These are phyloP conservation scores for Mycosphaerella arachidis DNA, from an alignment of 2,329 filamentous ascomycete species.

Conservation along the genomic window DNA sequence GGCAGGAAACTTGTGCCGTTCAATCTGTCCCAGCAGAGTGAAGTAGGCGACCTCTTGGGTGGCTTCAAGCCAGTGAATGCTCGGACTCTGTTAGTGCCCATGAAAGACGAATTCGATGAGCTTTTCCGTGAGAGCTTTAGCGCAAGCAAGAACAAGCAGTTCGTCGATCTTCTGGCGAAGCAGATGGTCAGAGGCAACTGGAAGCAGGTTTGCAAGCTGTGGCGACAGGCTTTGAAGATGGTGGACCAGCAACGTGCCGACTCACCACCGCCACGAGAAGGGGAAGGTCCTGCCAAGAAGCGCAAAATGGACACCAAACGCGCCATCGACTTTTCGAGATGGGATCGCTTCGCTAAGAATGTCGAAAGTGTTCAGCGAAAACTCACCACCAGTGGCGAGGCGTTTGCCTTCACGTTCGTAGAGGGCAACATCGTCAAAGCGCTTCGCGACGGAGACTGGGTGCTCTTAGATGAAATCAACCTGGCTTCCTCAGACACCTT, in stretches of 20 bases:
- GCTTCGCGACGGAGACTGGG: constrained; percentile 94
- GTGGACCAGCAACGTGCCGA: constrained; percentile 57
- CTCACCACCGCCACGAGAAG: constrained; percentile 45
- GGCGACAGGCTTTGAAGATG: constrained; percentile 85
- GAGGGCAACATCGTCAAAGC: constrained; percentile 96
- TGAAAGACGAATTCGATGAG: constrained; percentile 91
- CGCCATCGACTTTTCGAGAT: constrained; percentile 52
- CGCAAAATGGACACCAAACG: constrained; percentile 55
- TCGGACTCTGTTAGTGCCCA: constrained; percentile 76
- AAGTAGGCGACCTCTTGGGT: constrained; percentile 90
- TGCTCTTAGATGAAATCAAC: constrained; percentile 95
- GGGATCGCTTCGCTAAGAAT: constrained; percentile 73
- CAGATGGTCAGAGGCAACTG: constrained; percentile 78
- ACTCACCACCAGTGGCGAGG: constrained; percentile 64
- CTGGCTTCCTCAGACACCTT: constrained; percentile 90
- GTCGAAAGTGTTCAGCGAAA: constrained; percentile 77
- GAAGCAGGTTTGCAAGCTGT: constrained; percentile 78
- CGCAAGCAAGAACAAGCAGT: constrained; percentile 78
- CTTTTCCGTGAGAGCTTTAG: constrained; percentile 87
- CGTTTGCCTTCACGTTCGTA: constrained; percentile 90
- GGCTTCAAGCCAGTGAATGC: constrained; percentile 96
- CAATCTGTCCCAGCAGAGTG: constrained; percentile 96
- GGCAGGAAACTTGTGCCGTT: constrained; percentile 86
- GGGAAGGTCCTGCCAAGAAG: constrained; percentile 66
- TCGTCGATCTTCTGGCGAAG: constrained; percentile 75